Evolutionary conservation across 768 basidiomycete species (phyloP).

Genomic region (Tylopilus balloui): DNA sequence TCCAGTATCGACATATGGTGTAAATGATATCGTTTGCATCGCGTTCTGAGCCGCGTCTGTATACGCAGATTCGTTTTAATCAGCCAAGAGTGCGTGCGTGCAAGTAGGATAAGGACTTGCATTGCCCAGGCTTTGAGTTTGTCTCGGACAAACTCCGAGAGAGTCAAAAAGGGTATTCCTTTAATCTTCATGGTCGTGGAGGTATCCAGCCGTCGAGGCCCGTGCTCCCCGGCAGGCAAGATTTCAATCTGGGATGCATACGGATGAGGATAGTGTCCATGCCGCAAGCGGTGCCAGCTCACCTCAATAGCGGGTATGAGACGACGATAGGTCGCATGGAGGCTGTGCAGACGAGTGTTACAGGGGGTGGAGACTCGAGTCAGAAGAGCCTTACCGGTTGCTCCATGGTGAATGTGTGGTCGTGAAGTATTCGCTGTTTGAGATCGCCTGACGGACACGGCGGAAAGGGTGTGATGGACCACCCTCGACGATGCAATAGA

Average conservation of each 20-base stretch:
- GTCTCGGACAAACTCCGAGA: conserved; percentile 81
- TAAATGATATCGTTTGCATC: conserved; percentile 78
- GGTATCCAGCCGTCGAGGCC: conserved; percentile 68
- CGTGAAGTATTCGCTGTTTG: conserved; percentile 59
- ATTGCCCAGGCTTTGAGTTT: conserved; percentile 82
- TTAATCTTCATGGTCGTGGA: conserved; percentile 65
- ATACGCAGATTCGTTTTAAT: background rate
- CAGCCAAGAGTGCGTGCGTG: conserved; percentile 13
- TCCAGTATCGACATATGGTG: conserved; percentile 72
- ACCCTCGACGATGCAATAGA: conserved; percentile 79
- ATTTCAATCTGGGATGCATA: conserved; percentile 64
- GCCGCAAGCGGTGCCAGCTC: conserved; percentile 13
- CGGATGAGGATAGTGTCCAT: conserved; percentile 8
- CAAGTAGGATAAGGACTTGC: conserved; percentile 39
- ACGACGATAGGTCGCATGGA: conserved; percentile 72
- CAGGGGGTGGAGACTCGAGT: background rate
- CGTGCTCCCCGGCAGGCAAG: conserved; percentile 74
- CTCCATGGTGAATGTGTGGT: conserved; percentile 80
- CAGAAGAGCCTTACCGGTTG: conserved; percentile 50
- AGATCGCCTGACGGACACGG: conserved; percentile 70
- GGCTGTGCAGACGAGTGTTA: conserved; percentile 36
- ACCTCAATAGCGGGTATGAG: conserved; percentile 77
- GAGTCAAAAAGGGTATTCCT: conserved; percentile 74
- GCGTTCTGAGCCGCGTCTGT: conserved; percentile 61
- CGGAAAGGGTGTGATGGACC: conserved; percentile 73